These are phyloP conservation scores for Cenchrus purpureus DNA, from an alignment of 176 grass and related monocot genomes.

Conservation along the genomic window DNA sequence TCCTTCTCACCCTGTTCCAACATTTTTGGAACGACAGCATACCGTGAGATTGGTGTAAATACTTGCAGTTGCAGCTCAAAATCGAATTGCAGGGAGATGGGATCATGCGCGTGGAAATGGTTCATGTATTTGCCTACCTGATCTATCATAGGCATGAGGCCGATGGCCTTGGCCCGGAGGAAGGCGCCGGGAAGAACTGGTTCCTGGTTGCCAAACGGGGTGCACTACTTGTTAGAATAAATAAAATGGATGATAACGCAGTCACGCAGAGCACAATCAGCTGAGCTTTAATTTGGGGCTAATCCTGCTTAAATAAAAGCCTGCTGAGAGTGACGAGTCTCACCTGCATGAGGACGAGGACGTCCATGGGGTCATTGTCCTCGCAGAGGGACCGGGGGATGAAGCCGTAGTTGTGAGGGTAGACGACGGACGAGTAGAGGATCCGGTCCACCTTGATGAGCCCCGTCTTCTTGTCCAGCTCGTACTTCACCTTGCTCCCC, in stretches of 20 bases:
- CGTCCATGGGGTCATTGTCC: slow-evolving; percentile 95
- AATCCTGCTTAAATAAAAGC: background rate
- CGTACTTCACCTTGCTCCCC: slow-evolving; percentile 98
- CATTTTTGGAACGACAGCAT: background rate
- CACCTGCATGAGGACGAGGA: slow-evolving; percentile 96
- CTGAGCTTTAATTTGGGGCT: background rate
- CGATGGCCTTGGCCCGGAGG: slow-evolving; percentile 79
- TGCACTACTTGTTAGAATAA: background rate
- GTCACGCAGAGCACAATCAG: background rate
- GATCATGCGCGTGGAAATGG: background rate
- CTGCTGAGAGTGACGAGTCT: background rate
- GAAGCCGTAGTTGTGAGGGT: slow-evolving; percentile 97
- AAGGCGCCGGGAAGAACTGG: slow-evolving; percentile 62
- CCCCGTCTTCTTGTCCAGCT: slow-evolving; percentile 97
- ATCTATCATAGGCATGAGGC: slow-evolving; percentile 87
- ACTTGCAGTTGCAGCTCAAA: background rate
- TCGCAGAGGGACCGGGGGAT: slow-evolving; percentile 90
- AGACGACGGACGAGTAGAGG: slow-evolving; percentile 91
- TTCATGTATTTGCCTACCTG: slow-evolving; percentile 36
- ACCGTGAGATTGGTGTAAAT: background rate
- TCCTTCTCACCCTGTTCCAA: slow-evolving; percentile 74
- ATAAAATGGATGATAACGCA: background rate
- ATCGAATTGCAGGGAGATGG: background rate
- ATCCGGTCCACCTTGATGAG: slow-evolving; percentile 91
- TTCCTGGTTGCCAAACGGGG: slow-evolving; percentile 44